phyloP scores from a whole-genome alignment of 768 basidiomycete genomes.

The Suillus hirtellus region DNA sequence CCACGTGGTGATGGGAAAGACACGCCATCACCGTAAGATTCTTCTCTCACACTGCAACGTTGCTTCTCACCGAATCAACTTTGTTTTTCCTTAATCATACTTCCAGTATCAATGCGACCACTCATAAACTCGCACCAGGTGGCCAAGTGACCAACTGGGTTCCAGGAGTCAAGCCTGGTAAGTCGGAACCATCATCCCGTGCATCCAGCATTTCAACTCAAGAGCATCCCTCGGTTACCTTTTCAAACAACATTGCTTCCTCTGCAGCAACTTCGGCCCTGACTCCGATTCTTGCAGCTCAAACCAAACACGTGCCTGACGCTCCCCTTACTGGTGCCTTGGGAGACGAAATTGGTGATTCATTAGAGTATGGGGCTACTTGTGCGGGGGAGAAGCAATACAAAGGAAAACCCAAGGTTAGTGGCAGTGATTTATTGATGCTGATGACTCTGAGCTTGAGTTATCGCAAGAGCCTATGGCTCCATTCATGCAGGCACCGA shows the following conservation, averaged over 20 bases:
- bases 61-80: conserved; percentile 10
- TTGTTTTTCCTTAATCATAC: conserved; percentile 10
- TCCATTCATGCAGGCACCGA: no score
- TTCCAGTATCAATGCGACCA: not conserved
- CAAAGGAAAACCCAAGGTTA: not conserved
- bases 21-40: no score
- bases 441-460: no score
- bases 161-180: not conserved
- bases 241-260: not conserved
- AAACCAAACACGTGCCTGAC: no score
- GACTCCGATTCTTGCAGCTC: no score
- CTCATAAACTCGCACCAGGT: not conserved
- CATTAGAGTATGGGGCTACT: not conserved
- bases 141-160: not conserved
- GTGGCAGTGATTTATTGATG: not conserved
- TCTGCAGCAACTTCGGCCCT: no score
- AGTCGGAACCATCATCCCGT: not conserved
- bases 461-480: no score
- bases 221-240: not conserved
- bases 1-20: no score
- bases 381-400: not conserved
- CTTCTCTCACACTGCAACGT: not conserved
- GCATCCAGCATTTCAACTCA: not conserved
- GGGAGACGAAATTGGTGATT: not conserved
- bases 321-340: no score